Evolutionary conservation across 495 filamentous ascomycete species (phyloP), one percentile per base, ranked within the genome.

Genomic region (Neurospora sp.): DNA sequence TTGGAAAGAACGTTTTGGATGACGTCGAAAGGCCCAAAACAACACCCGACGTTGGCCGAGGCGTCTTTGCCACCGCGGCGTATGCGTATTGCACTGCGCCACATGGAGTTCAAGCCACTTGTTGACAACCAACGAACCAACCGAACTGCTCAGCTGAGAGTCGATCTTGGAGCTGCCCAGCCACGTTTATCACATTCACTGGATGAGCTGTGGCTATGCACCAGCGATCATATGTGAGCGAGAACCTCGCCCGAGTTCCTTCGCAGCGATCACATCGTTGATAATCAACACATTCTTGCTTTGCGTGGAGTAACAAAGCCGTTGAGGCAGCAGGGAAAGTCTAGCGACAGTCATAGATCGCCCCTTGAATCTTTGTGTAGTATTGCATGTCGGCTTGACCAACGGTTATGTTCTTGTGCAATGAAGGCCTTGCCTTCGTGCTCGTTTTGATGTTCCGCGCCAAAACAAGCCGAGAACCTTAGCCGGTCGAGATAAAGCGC

Each of bases 321-420:
- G 22, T 79, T 79, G 5, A 85, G 79, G 35, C 71, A 69, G 68
- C 16, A 18, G 46, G 68, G 72, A 38, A 73, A 40, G 42, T 73
- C 59, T 27, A 44, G 18, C 18, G 42, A 73, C 76, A 69, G 70
- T 77, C 66, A 70, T 70, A 18, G 8, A 69, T 42, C 66, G 72
- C 68, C 72, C 68, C 39, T 41, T 59, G 11, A 59, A 59, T 59
- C 46, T 59, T 27, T 59, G 22, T 27, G 48, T 59, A 22, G 20
- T 59, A 22, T 27, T 59, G 48, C 48, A 59, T 59, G 11, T 22
- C 22, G 11, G 48, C 20, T 53, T 5, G 20, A 53, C 46, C n/a
- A 22, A 22, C 46, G 20, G 46, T 22, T 53, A 46, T 46, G 42
- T 46, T 46, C 42, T 46, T n/a, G 42, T 46, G 18, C 42, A 46